A percentile compares a stretch with the other conserved stretches of the same genome.
Conservation (phyloP, 2,329 filamentous ascomycete genomes). For the Xylariales sp. region DNA sequence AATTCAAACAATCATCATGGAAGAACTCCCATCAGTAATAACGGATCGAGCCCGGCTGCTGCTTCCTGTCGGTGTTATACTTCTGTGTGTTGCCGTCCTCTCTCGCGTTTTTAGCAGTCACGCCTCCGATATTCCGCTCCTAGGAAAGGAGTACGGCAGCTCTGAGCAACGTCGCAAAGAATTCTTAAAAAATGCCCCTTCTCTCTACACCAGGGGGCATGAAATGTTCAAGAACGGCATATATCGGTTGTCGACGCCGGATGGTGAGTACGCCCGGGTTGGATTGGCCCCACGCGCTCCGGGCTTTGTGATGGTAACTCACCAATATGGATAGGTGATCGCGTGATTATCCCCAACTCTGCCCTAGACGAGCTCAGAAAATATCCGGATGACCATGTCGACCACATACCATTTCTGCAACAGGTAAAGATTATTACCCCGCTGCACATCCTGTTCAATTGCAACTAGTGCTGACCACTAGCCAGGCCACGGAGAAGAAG, state of each 20-base stretch:
- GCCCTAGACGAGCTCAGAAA: slow-evolving; percentile 22
- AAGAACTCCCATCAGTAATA: too few species aligned
- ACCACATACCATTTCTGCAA: too few species aligned
- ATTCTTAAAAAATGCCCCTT: slow-evolving; percentile 12
- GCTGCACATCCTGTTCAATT: too few species aligned
- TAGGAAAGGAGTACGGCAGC: slow-evolving; percentile 15
- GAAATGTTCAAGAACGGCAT: slow-evolving; percentile 15
- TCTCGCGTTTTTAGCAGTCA: not conserved
- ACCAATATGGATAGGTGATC: slow-evolving; percentile 15
- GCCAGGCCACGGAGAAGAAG: slow-evolving; percentile 13
- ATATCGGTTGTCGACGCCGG: slow-evolving; percentile 13
- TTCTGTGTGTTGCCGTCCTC: not conserved
- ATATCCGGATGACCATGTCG: slow-evolving; percentile 21
- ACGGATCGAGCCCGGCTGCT: not conserved
- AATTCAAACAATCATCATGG: too few species aligned
- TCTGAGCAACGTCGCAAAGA: slow-evolving; percentile 17
- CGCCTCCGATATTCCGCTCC: slow-evolving; percentile 11
- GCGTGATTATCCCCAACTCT: slow-evolving; percentile 19
- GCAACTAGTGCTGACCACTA: too few species aligned
- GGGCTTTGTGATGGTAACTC: too few species aligned
- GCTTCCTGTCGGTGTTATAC: not conserved
- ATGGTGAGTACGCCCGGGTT: too few species aligned
- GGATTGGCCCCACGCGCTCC: too few species aligned
- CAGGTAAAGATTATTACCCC: too few species aligned
- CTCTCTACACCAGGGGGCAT: slow-evolving; percentile 19